Base-by-base conservation (phyloP, 495 filamentous ascomycete species). In the Podospora fimiseda region DNA sequence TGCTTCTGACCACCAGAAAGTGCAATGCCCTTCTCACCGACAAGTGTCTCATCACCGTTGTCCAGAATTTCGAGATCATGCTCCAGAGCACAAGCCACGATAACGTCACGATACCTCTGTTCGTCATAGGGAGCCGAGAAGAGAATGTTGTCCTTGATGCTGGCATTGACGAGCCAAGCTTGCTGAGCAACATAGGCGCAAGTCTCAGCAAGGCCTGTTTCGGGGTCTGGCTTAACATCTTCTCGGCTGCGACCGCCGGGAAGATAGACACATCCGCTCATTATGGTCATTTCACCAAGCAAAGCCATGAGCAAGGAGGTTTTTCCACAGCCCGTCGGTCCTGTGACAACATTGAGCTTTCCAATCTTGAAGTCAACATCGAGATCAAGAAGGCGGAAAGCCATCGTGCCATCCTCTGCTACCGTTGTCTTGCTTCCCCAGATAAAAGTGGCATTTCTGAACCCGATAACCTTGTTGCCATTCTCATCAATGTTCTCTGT, bases 1-100 rank as follows among this genome's bases (percentile, higher is more conserved):
- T 99, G 93, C 70, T 99, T 99, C 68, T 99, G 93, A 14, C 93
- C 93, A 53, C 94, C 94, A 11, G 94, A 99, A 21, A 99, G 77
- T 43, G 91, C 89, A 55, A 99, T 95, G 37, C 94, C 94, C 68
- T 96, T 97, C 68, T 99, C 94, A 41, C 94, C 94, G 11, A 97
- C 94, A 11, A 96, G 72, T 0, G 94, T 97, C 70, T 93, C 81
- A 58, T 99, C 94, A 37, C 94, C 94, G 52, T 81, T 81, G 64
- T 96, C 93, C 4, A 99, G 80, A 24, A 97, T 95, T 44, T 90
- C 81, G 43, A 99, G 74, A 63, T 99, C 94, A 46, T 89, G 86
- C 63, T 96, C 85, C 55, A 99, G 67, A n/a, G 90, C 90, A 65
- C 94, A 97, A 27, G 93, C 92, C 33, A 87, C 80, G 46, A 98